phyloP scores from a whole-genome alignment of 2,329 filamentous ascomycete genomes.

The Penicillium hesseltinei region DNA sequence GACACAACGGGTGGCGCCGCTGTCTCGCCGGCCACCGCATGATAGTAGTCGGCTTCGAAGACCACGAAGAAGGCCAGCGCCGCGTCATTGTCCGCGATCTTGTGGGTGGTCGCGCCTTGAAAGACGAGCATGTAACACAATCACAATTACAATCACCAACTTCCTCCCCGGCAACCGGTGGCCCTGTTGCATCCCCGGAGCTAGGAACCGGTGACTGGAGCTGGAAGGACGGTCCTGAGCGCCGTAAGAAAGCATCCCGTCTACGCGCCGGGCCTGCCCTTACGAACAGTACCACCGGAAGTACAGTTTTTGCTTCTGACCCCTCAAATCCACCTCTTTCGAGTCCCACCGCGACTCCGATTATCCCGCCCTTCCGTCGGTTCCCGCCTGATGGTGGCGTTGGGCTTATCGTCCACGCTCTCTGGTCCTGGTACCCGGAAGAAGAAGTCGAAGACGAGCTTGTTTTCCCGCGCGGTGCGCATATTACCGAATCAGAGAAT shows the following conservation, averaged over 20 bases:
- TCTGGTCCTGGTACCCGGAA: slow-evolving; percentile 77
- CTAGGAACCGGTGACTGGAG: slow-evolving; percentile 39
- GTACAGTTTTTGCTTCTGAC: slow-evolving; percentile 15
- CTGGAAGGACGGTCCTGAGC: slow-evolving; percentile 43
- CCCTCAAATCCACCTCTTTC: not conserved
- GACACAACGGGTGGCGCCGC: slow-evolving; percentile 75
- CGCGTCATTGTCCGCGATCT: slow-evolving; percentile 68
- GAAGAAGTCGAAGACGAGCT: slow-evolving; percentile 64
- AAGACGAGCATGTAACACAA: slow-evolving; percentile 53
- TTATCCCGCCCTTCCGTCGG: slow-evolving; percentile 17
- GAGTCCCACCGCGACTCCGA: slow-evolving; percentile 17
- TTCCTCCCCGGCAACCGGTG: slow-evolving; percentile 13
- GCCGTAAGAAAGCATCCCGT: slow-evolving; percentile 40
- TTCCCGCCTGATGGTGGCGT: slow-evolving; percentile 76
- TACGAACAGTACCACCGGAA: slow-evolving; percentile 5
- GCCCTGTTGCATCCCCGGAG: slow-evolving; percentile 32
- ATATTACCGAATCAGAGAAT: slow-evolving; percentile 79
- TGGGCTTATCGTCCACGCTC: slow-evolving; percentile 62
- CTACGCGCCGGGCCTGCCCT: slow-evolving; percentile 19
- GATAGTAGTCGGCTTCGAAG: slow-evolving; percentile 73
- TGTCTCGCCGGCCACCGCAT: slow-evolving; percentile 81
- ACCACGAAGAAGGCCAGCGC: slow-evolving; percentile 64
- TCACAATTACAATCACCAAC: slow-evolving; percentile 11
- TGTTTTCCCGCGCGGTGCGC: slow-evolving; percentile 77
- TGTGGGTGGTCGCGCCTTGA: slow-evolving; percentile 72